Conservation (phyloP, 495 filamentous ascomycete species). For the Thozetella sp. region DNA sequence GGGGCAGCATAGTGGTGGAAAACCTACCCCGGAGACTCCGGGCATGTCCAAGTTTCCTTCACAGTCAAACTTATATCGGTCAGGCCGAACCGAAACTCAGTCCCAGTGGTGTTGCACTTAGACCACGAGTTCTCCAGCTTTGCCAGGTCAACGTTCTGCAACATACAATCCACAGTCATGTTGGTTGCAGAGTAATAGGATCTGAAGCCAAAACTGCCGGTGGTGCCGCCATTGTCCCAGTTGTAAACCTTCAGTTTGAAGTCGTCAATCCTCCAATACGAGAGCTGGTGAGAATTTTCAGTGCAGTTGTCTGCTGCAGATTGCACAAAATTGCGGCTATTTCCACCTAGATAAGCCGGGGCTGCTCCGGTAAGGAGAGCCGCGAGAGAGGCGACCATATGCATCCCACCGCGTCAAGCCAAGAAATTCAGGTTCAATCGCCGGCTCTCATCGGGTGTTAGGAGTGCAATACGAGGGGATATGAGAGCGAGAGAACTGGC, state of each 20-base stretch:
- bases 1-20: slow-evolving; percentile 3
- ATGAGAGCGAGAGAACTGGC: slow-evolving; percentile 4
- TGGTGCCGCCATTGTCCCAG: slow-evolving; percentile 22
- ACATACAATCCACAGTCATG: slow-evolving; percentile 18
- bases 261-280: slow-evolving; percentile 23
- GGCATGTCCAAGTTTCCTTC: slow-evolving; percentile 23
- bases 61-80: slow-evolving; percentile 16
- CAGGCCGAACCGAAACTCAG: slow-evolving; percentile 22
- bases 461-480: slow-evolving; percentile 1
- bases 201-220: slow-evolving; percentile 22
- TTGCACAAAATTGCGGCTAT: slow-evolving; percentile 5
- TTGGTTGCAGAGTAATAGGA: slow-evolving; percentile 23
- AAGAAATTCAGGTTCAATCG: slow-evolving; percentile 1
- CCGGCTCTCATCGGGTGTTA: slow-evolving; percentile 6
- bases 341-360: slow-evolving; percentile 11
- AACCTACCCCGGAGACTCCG: slow-evolving; percentile 18
- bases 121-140: slow-evolving; percentile 17
- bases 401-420: slow-evolving; percentile 12
- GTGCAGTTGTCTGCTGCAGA: slow-evolving; percentile 15
- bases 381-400: slow-evolving; percentile 12
- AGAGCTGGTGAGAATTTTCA: slow-evolving; percentile 9
- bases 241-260: slow-evolving; percentile 21
- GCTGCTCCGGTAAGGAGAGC: slow-evolving; percentile 12
- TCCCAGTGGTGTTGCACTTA: slow-evolving; percentile 16
- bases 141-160: slow-evolving; percentile 20